Evolutionary conservation across 2,329 filamentous ascomycete genomes (phyloP).

Genomic region (Phyllosticta ampelicida): DNA sequence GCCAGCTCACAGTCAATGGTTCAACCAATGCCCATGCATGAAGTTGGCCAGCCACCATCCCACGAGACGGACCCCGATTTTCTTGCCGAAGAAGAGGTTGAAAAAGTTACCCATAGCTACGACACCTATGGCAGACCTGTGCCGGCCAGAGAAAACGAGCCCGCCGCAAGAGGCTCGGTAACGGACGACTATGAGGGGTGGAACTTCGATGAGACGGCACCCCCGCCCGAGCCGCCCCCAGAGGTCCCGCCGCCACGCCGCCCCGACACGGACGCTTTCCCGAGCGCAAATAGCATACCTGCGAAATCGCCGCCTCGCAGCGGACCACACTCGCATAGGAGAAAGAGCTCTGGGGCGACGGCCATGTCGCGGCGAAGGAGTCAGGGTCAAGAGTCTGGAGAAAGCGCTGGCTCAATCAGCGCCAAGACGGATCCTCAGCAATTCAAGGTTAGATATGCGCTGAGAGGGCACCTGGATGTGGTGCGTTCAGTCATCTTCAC

Average conservation of each 20-base stretch:
- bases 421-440: conserved; percentile 57
- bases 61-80: conserved; percentile 29
- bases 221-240: conserved; percentile 46
- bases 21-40: conserved; percentile 10
- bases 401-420: conserved; percentile 28
- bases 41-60: conserved; percentile 24
- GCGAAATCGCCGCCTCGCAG: conserved; percentile 68
- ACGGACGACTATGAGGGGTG: conserved; percentile 60
- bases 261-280: conserved; percentile 82
- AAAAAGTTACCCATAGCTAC: conserved; percentile 48
- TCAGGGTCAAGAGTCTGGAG: conserved; percentile 50
- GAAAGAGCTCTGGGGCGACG: conserved; percentile 59
- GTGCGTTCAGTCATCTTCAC: conserved; percentile 94
- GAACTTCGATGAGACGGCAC: conserved; percentile 79
- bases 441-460: conserved; percentile 87
- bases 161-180: conserved; percentile 27
- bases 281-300: conserved; percentile 63
- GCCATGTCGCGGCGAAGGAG: conserved; percentile 54
- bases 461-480: conserved; percentile 86
- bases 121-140: conserved; percentile 48
- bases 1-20: conserved; percentile 27
- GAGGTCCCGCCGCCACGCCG: conserved; percentile 47
- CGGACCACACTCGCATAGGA: conserved; percentile 56
- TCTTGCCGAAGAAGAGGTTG: conserved; percentile 44
- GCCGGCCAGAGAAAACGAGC: conserved; percentile 32